These are phyloP conservation scores for Mediolabrus comicus DNA, from an alignment of 108 stramenopile species.

Conservation along the genomic window DNA sequence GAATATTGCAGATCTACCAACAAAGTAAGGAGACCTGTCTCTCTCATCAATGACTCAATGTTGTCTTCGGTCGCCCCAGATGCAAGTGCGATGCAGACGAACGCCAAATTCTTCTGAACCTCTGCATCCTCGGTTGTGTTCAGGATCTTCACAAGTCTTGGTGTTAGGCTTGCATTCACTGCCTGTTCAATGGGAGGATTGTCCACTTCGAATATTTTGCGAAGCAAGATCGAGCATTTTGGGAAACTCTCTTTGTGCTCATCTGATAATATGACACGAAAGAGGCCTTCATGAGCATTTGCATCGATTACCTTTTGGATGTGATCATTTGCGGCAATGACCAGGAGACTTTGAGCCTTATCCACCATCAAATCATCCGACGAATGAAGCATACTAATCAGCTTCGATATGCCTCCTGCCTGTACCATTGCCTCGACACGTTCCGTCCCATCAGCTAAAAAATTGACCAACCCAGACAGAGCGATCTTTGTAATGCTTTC, in stretches of 20 bases:
- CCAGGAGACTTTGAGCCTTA: not conserved
- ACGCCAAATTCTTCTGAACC: not conserved
- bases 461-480: not conserved
- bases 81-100: not conserved
- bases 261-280: too few species aligned
- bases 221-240: too few species aligned
- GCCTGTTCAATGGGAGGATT: too few species aligned
- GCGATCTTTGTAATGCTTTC: not conserved
- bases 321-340: not conserved
- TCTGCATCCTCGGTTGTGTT: not conserved
- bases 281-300: too few species aligned
- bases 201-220: too few species aligned
- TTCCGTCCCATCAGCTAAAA: not conserved
- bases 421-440: not conserved
- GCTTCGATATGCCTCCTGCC: not conserved
- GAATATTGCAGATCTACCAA: not conserved
- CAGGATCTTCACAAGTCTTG: not conserved
- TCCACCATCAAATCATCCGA: not conserved
- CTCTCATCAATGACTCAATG: not conserved
- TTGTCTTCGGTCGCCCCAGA: not conserved
- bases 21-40: not conserved
- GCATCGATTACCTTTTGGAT: not conserved
- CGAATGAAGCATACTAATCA: not conserved
- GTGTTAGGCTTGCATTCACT: too few species aligned
- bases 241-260: too few species aligned